These are phyloP conservation scores for Alternaria incomplexa DNA, from an alignment of 2,329 filamentous ascomycete species.

Conservation along the genomic window DNA sequence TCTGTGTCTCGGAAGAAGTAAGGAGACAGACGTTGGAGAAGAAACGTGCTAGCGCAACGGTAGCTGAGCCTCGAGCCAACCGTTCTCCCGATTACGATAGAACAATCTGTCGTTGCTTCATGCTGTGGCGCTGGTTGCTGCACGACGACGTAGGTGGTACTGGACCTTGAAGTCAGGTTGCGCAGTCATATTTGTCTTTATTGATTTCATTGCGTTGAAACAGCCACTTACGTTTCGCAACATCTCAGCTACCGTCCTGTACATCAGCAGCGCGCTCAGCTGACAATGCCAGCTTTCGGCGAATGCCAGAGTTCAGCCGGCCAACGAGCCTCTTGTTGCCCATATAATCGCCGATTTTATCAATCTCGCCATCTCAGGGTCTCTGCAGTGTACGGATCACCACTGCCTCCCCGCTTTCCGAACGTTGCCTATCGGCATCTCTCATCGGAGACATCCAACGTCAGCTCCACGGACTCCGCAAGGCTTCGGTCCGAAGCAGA, in stretches of 20 bases:
- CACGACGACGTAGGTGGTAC: slow-evolving; percentile 10
- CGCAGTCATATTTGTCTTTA: slow-evolving; percentile 6
- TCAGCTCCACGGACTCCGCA: not conserved
- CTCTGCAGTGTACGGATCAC: not conserved
- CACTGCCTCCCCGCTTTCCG: not conserved
- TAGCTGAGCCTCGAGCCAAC: slow-evolving; percentile 21
- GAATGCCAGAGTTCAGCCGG: not conserved
- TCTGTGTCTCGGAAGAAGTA: not conserved
- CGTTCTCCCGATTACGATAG: slow-evolving; percentile 18
- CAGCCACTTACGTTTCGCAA: slow-evolving; percentile 5
- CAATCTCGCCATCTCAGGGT: not conserved
- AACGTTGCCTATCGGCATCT: not conserved
- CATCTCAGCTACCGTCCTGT: not conserved
- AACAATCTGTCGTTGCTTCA: slow-evolving; percentile 15
- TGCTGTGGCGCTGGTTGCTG: slow-evolving; percentile 14
- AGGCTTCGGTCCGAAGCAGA: not conserved
- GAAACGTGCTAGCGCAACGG: slow-evolving; percentile 14
- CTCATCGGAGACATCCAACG: not conserved
- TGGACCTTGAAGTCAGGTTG: not conserved
- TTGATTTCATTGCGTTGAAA: slow-evolving; percentile 3
- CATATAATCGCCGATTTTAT: not conserved
- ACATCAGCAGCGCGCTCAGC: not conserved
- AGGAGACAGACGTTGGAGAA: slow-evolving; percentile 7
- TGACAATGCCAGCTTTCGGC: not conserved
- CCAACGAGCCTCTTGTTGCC: not conserved